Evolutionary conservation across 2,329 filamentous ascomycete genomes (phyloP).

Genomic region (Microascus cirrosus): DNA sequence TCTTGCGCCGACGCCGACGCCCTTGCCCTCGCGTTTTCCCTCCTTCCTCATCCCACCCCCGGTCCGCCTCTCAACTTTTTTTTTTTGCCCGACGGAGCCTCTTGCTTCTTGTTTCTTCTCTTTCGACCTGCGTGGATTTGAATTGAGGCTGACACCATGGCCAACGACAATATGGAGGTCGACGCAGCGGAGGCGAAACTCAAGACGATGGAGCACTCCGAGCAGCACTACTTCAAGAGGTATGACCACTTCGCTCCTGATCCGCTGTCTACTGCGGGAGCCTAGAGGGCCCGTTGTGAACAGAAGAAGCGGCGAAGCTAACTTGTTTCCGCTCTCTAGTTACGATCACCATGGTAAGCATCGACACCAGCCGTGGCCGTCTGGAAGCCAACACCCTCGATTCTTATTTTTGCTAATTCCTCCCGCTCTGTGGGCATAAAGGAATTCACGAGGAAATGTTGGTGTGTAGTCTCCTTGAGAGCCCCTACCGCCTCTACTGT

Average conservation of each 20-base stretch:
- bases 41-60: too few relatives aligned
- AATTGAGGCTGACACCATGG: constrained; percentile 20
- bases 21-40: too few relatives aligned
- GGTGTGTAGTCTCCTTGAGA: constrained; percentile 45
- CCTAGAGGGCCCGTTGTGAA: background rate
- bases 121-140: background rate
- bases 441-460: constrained; percentile 98
- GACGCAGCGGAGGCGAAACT: constrained; percentile 51
- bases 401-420: constrained; percentile 4
- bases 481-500: constrained; percentile 2
- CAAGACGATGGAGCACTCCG: constrained; percentile 76
- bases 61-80: too few relatives aligned
- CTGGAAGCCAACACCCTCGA: background rate
- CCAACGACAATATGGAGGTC: constrained; percentile 41
- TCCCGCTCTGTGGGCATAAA: constrained; percentile 28
- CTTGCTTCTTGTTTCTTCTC: background rate
- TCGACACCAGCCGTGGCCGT: background rate
- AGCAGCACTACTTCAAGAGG: constrained; percentile 99
- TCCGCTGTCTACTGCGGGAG: background rate
- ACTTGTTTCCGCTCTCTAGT: constrained; percentile 32
- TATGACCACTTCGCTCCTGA: constrained; percentile 23
- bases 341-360: constrained; percentile 90
- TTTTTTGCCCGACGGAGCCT: background rate
- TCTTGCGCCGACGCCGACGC: background rate
- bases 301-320: background rate